Evolutionary conservation across 2,329 filamentous ascomycete species (phyloP).

Genomic region (Aureobasidium zeae): DNA sequence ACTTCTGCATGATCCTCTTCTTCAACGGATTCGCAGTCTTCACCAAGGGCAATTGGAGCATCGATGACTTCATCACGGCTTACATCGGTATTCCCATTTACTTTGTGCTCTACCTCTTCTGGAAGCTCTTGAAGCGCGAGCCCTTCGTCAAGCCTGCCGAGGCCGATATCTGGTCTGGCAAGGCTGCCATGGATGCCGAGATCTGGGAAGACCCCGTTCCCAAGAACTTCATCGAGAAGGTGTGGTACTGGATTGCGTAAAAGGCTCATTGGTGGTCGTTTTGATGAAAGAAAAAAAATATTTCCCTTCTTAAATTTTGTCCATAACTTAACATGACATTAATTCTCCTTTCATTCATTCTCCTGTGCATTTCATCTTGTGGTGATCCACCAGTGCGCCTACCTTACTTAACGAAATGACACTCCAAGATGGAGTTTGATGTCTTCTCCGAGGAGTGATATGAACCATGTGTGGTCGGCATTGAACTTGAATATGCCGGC

Average conservation of each 20-base stretch:
- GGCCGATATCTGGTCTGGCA: conserved; percentile 39
- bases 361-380: too few species aligned
- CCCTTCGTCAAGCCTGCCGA: conserved; percentile 36
- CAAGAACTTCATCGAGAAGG: conserved; percentile 37
- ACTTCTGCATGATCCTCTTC: conserved; percentile 54
- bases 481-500: too few species aligned
- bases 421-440: too few species aligned
- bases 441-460: too few species aligned
- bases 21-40: conserved; percentile 58
- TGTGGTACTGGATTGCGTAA: conserved; percentile 42
- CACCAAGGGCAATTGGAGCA: conserved; percentile 33
- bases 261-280: conserved; percentile 21
- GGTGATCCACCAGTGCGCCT: too few species aligned
- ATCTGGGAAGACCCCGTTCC: conserved; percentile 36
- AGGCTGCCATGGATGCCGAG: conserved; percentile 39
- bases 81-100: conserved; percentile 26
- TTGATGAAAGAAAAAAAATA: conserved; percentile 10
- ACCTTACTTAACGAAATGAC: too few species aligned
- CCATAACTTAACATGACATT: neutral
- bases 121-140: conserved; percentile 58
- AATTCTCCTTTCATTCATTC: conserved; percentile 2
- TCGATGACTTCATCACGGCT: conserved; percentile 42
- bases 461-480: too few species aligned
- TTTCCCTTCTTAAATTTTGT: conserved; percentile 4
- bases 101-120: conserved; percentile 44